These are phyloP conservation scores for Neonectria hederae DNA, from an alignment of 2,329 filamentous ascomycete genomes.

Conservation along the genomic window DNA sequence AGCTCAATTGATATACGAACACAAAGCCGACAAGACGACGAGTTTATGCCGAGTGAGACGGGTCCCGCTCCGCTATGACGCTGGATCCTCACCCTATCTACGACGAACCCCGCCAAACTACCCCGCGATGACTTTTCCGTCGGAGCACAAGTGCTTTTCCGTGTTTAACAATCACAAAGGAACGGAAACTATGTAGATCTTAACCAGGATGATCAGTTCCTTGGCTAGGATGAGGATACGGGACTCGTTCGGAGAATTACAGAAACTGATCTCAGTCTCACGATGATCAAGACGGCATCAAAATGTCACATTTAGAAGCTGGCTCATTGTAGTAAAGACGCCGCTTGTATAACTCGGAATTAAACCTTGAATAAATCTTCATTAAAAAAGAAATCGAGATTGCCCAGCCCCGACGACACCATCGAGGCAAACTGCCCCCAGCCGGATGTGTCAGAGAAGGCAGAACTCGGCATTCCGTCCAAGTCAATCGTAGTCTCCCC, in stretches of 20 bases:
- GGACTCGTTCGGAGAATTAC: not conserved
- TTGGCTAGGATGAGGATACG: not conserved
- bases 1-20: constrained; percentile 19
- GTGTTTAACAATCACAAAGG: not conserved
- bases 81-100: not conserved
- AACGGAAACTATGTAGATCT: not conserved
- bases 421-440: constrained; percentile 41
- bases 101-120: not conserved
- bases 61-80: not conserved
- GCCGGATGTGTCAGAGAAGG: constrained; percentile 31
- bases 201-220: not conserved
- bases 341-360: not conserved
- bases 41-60: not conserved
- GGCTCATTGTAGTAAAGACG: not conserved
- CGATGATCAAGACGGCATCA: not conserved
- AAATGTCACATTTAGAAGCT: not conserved
- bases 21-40: not conserved
- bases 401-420: constrained; percentile 40
- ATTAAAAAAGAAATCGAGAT: constrained; percentile 36
- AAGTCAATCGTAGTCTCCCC: constrained; percentile 36
- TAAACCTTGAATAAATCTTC: constrained; percentile 34
- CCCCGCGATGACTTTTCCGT: constrained; percentile 22
- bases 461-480: constrained; percentile 32
- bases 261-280: not conserved
- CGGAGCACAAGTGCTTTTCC: constrained; percentile 10